Percentiles rank a stretch among this genome's conserved stretches.
phyloP scores from a whole-genome alignment of 2,329 filamentous ascomycete genomes.

The Diaporthe sp. region DNA sequence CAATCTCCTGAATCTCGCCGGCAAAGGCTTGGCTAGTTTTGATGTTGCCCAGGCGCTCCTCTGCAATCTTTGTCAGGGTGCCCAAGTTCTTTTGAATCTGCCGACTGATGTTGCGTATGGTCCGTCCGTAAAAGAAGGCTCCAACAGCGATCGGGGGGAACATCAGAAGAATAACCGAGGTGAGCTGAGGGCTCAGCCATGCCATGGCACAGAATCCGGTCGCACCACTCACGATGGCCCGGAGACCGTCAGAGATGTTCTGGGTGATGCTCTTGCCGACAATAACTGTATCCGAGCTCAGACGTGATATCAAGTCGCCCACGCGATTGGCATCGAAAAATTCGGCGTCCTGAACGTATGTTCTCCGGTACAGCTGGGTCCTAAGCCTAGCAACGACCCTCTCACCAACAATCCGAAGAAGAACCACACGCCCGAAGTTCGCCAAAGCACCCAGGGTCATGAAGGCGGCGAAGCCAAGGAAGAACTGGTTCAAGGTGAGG shows the following conservation, averaged over 20 bases:
- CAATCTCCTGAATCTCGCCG: constrained; percentile 90
- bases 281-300: constrained; percentile 96
- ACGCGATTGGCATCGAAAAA: constrained; percentile 99
- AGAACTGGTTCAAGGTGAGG: constrained; percentile 88
- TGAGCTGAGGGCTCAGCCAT: constrained; percentile 94
- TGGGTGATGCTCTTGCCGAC: constrained; percentile 99
- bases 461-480: constrained; percentile 81
- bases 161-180: constrained; percentile 86
- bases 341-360: constrained; percentile 96
- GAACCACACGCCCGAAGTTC: constrained; percentile 94
- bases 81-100: constrained; percentile 95
- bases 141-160: constrained; percentile 92
- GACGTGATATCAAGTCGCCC: constrained; percentile 93
- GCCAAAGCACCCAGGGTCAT: constrained; percentile 87
- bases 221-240: constrained; percentile 88
- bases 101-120: constrained; percentile 89
- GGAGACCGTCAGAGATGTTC: constrained; percentile 95
- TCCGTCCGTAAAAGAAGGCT: constrained; percentile 91
- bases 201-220: constrained; percentile 95
- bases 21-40: constrained; percentile 97
- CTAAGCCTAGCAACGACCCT: constrained; percentile 91
- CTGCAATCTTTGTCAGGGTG: constrained; percentile 94
- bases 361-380: constrained; percentile 90
- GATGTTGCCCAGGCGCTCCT: constrained; percentile 97
- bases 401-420: constrained; percentile 94